Evolutionary conservation across 2,329 filamentous ascomycete species (phyloP), one percentile per base, ranked within the genome.

Genomic region (Capronia coronata): DNA sequence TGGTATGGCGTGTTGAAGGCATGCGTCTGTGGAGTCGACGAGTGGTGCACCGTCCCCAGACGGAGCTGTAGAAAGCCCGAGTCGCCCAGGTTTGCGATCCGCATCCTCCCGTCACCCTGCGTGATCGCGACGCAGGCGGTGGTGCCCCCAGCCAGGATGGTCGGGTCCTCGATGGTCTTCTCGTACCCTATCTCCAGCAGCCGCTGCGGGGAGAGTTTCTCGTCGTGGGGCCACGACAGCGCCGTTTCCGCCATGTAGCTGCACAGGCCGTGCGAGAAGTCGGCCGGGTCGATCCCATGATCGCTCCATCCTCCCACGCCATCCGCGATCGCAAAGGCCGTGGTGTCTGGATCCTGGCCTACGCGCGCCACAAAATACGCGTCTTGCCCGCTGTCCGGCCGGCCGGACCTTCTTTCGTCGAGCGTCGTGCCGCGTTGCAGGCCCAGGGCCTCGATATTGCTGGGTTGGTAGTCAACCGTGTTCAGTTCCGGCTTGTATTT

Each of bases 1-100:
- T 98, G 93, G 64, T 87, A 98, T 0, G 93, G 93, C 0, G 93
- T 97, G 68, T 98, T 98, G 77, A 98, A 98, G 37, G 84, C 89
- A 67, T 98, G 93, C 0, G 89, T 96, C 68, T 98, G 93, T 19
- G 88, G 85, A 41, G 83, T 79, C 1, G 89, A 94, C 63, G 82
- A 84, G 48, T 84, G 79, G 66, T 93, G 84, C 25, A 98, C 86
- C 11, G 86, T 87, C 59, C 91, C 94, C 21, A 87, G 78, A 11
- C 89, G 82, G 52, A 97, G 75, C 54, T 94, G 84, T 48, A 97
- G 77, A 66, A 90, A 97, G 25, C 93, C 93, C 21, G 89, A 96
- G 71, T 98, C 93, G 57, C 93, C 93, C 27, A 98, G 76, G 68
- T 98, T 98, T 53, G 93, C 93, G 46, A 94, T 82, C 63, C 95